Base-by-base conservation (phyloP, 2,329 filamentous ascomycete species). In the Nigrospora sphaerica region DNA sequence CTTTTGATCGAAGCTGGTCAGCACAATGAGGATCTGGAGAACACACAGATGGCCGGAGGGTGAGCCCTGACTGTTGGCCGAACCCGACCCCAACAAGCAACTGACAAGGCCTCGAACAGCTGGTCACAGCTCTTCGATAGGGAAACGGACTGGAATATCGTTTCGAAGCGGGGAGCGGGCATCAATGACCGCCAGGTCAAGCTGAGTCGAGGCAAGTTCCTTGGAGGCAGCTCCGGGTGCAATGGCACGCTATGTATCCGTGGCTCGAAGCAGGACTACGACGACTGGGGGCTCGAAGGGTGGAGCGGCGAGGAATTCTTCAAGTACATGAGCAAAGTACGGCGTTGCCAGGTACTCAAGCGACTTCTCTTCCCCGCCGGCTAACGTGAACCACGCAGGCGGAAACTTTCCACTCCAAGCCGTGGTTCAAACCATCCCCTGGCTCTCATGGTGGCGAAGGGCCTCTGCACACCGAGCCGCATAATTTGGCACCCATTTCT, bases 281-380 rank as follows among this genome's bases (percentile, higher is more conserved):
- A 81, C 58, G 75, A 81, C 47, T 80, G 78, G 78, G 68, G 60
- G 2, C 51, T 76, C 46, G 71, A 66, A 33, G 77, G 74, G 3
- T 78, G 78, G 77, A 73, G 67, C 46, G 76, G 78, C 4, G 71
- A 76, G 4, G 75, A 81, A 18, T 72, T 81, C 51, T 81, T 77
- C 49, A 62, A 60, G 12, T 78, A 74, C 45, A 81, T 81, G 71
- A 68, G 62, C 42, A 80, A 78, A 34, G 48, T 33, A 9, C 34
- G 14, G 39, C 7, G 7, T 10, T 28, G 6, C 5, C 23, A 10
- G 23, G 7, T 28, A 28, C 23, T 10, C 5, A 17, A 11, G 6
- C 19, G n/a, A 14, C 9, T 17, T 31, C 35, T 31, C 18, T 16
- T 17, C 1, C 32, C 10, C 35, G 17, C 31, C 32, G n/a, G 7